Evolutionary conservation across 371 early-diverging fungal species (phyloP).

Genomic region (Circinella umbellata): DNA sequence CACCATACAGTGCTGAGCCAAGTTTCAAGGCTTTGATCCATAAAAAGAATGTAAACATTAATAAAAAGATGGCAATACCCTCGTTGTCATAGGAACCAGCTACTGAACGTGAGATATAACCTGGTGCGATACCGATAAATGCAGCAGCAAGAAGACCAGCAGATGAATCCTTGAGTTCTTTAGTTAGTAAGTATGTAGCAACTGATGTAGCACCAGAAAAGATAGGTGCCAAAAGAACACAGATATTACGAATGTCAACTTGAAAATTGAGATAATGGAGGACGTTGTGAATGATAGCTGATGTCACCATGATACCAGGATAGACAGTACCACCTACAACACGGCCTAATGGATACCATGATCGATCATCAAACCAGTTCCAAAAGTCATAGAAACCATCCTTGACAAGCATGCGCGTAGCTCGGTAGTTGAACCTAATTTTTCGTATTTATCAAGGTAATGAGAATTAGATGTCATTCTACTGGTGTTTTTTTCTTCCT

Average conservation of each 20-base stretch:
- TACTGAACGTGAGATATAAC: constrained; percentile 98
- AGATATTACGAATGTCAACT: constrained; percentile 97
- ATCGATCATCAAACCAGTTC: constrained; percentile 99
- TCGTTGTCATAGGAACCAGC: constrained; percentile 99
- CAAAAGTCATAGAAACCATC: constrained; percentile 97
- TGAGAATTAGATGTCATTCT: background rate
- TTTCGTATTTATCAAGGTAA: constrained; percentile 2
- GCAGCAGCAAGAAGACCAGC: constrained; percentile 96
- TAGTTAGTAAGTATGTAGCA: constrained; percentile 91
- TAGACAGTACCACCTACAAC: constrained; percentile 98
- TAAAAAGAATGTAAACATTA: constrained; percentile 95
- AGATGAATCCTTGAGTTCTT: constrained; percentile 87
- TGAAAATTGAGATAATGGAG: constrained; percentile 90
- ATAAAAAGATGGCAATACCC: constrained; percentile 97
- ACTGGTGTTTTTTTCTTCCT: too few species aligned
- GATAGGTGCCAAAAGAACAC: constrained; percentile 95
- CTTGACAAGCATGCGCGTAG: constrained; percentile 95
- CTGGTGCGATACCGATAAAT: constrained; percentile 98
- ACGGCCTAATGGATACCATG: constrained; percentile 99
- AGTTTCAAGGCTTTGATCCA: constrained; percentile 96
- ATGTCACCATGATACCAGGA: constrained; percentile 98
- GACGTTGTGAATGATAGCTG: constrained; percentile 93
- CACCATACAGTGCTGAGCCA: constrained; percentile 90
- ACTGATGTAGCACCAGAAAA: constrained; percentile 95
- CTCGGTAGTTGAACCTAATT: constrained; percentile 94